These are phyloP conservation scores for Exsudoporus frostii DNA, from an alignment of 768 basidiomycete genomes.

Conservation along the genomic window DNA sequence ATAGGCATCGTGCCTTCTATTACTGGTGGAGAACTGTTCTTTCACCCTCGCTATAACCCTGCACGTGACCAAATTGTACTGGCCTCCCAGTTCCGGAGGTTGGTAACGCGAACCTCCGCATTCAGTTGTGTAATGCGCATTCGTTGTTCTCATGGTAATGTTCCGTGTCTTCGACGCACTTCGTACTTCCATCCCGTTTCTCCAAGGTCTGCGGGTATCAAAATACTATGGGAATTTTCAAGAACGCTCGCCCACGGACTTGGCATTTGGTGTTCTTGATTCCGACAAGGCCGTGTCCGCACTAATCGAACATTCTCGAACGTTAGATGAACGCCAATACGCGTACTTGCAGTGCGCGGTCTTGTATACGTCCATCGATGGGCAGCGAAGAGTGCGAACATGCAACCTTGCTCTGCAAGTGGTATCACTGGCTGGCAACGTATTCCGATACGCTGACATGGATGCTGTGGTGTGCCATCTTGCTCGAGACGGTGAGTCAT, in stretches of 20 bases:
- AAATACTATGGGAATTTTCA: constrained; percentile 74
- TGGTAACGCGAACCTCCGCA: constrained; percentile 66
- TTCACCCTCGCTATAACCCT: constrained; percentile 85
- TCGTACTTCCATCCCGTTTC: constrained; percentile 8
- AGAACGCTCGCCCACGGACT: constrained; percentile 62
- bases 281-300: constrained; percentile 79
- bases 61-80: constrained; percentile 62
- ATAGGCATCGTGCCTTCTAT: constrained; percentile 61
- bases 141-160: constrained; percentile 78
- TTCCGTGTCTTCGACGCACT: background rate
- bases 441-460: constrained; percentile 90
- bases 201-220: constrained; percentile 57
- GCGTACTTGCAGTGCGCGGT: constrained; percentile 85
- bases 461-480: constrained; percentile 76
- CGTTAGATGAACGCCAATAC: constrained; percentile 66
- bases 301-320: constrained; percentile 66
- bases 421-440: constrained; percentile 80
- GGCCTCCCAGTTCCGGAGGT: constrained; percentile 69
- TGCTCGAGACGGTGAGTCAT: constrained; percentile 67
- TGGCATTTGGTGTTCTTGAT: constrained; percentile 77
- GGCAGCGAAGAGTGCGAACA: constrained; percentile 79
- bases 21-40: constrained; percentile 90
- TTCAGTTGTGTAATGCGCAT: constrained; percentile 81
- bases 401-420: constrained; percentile 85
- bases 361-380: constrained; percentile 75